Base-by-base conservation (phyloP, 768 basidiomycete genomes). In the Russula vinacea region DNA sequence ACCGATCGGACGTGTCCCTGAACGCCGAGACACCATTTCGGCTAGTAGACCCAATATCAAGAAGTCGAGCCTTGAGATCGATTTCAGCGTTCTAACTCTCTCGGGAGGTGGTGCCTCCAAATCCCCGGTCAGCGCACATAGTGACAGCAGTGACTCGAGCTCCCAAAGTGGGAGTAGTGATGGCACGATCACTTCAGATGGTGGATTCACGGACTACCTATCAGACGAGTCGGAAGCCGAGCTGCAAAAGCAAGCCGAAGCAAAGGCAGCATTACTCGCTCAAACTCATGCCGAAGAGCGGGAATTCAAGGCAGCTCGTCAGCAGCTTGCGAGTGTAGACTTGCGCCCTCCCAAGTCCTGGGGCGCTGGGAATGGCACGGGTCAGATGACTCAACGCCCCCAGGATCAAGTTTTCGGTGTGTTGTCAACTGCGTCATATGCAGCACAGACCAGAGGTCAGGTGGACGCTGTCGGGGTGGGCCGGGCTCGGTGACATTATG, bases 141-240 rank as follows among this genome's bases (percentile, higher is more conserved):
- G 85, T 71, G 66, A 67, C 52, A 84, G 82, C 71, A 80, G 83
- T 57, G 84, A 86, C 66, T 85, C 66, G 10, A 52, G 86, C 53
- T 79, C 78, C 42, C 73, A 73, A 70, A 77, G 79, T 65, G 76
- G 76, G 19, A 68, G 84, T 71, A 85, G 87, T 3, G 88, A 89
- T 72, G 84, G 84, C 63, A 92, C 92, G 4, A 81, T 92, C 61
- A 90, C 87, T 3, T 92, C 90, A 9, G 90, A 29, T n/a, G n/a
- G n/a, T n/a, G n/a, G n/a, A n/a, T n/a, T n/a, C n/a, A n/a, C n/a
- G n/a, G n/a, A n/a, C n/a, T n/a, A n/a, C n/a, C n/a, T n/a, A n/a
- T n/a, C n/a, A n/a, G n/a, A 92, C 68, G 91, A 94, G 75, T 92
- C 90, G n/a, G 91, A 94, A 71, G 90, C 86, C 33, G 91, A 94